Conservation (phyloP, 345 rosid genomes). For the Ailanthus altissimus region DNA sequence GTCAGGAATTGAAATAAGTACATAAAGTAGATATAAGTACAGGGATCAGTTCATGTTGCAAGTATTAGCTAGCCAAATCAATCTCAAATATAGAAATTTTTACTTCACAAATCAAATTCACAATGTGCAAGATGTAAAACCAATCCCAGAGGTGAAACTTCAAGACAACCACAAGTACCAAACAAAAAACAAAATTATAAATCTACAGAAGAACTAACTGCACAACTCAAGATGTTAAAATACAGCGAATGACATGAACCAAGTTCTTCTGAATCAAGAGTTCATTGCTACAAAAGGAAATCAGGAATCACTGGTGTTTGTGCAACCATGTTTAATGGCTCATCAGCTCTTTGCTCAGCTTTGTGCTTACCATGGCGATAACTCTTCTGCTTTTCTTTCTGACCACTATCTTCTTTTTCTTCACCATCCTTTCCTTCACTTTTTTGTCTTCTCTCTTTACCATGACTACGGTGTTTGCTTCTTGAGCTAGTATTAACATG, state of each 20-base stretch:
- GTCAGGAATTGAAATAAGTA: not conserved
- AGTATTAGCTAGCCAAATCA: not conserved
- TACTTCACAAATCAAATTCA: not conserved
- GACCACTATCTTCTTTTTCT: constrained; percentile 37
- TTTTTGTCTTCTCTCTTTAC: constrained; percentile 49
- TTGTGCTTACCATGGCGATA: constrained; percentile 54
- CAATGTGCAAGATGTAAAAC: constrained; percentile 1
- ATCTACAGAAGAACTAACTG: constrained; percentile 36
- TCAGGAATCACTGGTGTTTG: constrained; percentile 62
- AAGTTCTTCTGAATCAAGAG: constrained; percentile 11
- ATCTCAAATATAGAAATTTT: not conserved
- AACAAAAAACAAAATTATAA: constrained; percentile 10
- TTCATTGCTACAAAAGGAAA: constrained; percentile 61
- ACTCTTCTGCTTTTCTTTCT: constrained; percentile 50
- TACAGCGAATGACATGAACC: constrained; percentile 9
- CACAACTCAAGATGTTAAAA: constrained; percentile 10
- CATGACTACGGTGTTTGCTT: constrained; percentile 51
- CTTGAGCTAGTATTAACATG: constrained; percentile 48
- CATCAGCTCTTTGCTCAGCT: constrained; percentile 49
- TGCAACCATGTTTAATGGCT: constrained; percentile 30
- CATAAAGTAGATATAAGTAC: not conserved
- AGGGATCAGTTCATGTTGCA: not conserved
- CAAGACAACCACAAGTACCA: constrained; percentile 13
- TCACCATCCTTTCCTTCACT: constrained; percentile 39
- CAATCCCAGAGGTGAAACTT: not conserved